These are phyloP conservation scores for Naganishia friedmannii DNA, from an alignment of 768 basidiomycete genomes.

Conservation along the genomic window DNA sequence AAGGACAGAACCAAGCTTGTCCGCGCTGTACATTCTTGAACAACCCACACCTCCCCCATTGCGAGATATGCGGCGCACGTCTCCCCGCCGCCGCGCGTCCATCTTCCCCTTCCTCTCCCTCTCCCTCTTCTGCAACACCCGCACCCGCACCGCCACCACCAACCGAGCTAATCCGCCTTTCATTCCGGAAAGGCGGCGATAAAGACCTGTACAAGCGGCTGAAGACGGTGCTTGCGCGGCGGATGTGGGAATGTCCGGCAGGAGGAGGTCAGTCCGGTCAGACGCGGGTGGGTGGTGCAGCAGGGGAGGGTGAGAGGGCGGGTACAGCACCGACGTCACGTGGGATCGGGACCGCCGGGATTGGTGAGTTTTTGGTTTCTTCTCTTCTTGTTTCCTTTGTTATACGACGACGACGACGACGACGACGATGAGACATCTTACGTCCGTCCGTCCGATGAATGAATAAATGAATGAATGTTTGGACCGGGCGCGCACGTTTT, in stretches of 20 bases:
- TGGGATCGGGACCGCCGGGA: slow-evolving; percentile 25
- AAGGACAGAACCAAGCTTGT: slow-evolving; percentile 56
- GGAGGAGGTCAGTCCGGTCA: too few relatives aligned
- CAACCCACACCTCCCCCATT: slow-evolving; percentile 8
- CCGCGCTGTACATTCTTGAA: slow-evolving; percentile 91
- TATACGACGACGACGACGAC: too few relatives aligned
- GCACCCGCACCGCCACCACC: background rate
- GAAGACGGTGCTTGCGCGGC: slow-evolving; percentile 66
- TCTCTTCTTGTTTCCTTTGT: too few relatives aligned
- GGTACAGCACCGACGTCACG: slow-evolving; percentile 28
- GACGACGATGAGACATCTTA: too few relatives aligned
- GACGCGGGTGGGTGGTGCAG: background rate
- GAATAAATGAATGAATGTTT: too few relatives aligned
- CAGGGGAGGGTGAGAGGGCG: background rate
- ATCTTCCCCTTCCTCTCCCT: background rate
- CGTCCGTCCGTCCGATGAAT: too few relatives aligned
- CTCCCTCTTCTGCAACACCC: too few relatives aligned
- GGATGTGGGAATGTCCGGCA: slow-evolving; percentile 83
- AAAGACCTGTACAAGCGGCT: slow-evolving; percentile 74
- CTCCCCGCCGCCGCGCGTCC: slow-evolving; percentile 30
- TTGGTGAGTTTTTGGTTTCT: slow-evolving; percentile 9
- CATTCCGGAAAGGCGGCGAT: slow-evolving; percentile 88
- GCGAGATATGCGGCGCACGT: slow-evolving; percentile 6
- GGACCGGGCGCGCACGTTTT: too few relatives aligned
- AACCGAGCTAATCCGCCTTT: slow-evolving; percentile 64